These are phyloP conservation scores for Russula lepida DNA, from an alignment of 768 basidiomycete species.

Conservation along the genomic window DNA sequence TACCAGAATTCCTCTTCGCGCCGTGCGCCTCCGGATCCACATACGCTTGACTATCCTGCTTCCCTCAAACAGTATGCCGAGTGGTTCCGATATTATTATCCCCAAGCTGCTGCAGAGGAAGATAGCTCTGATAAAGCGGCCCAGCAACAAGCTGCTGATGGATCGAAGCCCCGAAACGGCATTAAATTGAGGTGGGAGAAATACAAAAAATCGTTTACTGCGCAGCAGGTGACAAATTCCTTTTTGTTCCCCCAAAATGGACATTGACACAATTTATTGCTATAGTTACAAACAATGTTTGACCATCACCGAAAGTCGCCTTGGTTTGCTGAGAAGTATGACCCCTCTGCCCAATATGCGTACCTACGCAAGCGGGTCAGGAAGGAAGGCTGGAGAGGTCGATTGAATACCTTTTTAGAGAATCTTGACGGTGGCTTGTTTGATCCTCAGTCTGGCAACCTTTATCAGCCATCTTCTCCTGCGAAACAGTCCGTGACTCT, in stretches of 20 bases:
- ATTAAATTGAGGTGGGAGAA: slow-evolving; percentile 84
- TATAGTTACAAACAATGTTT: slow-evolving; percentile 88
- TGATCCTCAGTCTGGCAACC: slow-evolving; percentile 68
- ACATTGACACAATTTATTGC: slow-evolving; percentile 7
- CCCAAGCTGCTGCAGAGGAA: slow-evolving; percentile 72
- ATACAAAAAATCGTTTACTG: slow-evolving; percentile 86
- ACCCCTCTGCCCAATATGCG: slow-evolving; percentile 61
- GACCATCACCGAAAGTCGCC: slow-evolving; percentile 92
- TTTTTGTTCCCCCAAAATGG: not conserved
- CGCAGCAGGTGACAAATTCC: slow-evolving; percentile 60
- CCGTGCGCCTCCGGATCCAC: slow-evolving; percentile 68
- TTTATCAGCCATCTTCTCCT: slow-evolving; percentile 40
- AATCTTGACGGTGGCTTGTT: slow-evolving; percentile 81
- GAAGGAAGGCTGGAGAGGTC: slow-evolving; percentile 77
- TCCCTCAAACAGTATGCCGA: slow-evolving; percentile 79
- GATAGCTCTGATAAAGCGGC: slow-evolving; percentile 78
- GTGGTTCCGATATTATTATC: slow-evolving; percentile 75
- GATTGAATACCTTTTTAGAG: slow-evolving; percentile 60
- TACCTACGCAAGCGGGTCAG: slow-evolving; percentile 69
- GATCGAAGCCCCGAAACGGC: slow-evolving; percentile 74
- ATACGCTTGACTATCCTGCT: slow-evolving; percentile 74
- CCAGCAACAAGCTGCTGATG: slow-evolving; percentile 75
- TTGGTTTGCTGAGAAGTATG: slow-evolving; percentile 97
- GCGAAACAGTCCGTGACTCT: slow-evolving; percentile 40
- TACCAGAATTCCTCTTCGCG: slow-evolving; percentile 39